phyloP scores from a whole-genome alignment of 345 rosid species.

The Eucalyptus sp. region DNA sequence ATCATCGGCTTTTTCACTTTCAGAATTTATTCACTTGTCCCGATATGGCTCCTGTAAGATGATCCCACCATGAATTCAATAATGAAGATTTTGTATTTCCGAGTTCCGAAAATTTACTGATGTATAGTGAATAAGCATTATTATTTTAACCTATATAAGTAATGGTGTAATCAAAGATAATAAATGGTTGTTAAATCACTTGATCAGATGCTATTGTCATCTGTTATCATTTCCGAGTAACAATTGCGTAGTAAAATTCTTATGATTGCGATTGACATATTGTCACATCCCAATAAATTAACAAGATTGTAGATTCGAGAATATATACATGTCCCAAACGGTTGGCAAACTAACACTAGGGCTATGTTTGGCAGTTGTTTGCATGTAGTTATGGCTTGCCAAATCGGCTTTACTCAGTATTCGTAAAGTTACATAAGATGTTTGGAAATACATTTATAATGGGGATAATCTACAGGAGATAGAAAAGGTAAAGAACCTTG shows the following conservation, averaged over 20 bases:
- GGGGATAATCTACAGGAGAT: not conserved
- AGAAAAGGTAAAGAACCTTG: not conserved
- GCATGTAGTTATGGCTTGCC: not conserved
- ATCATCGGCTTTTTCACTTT: not conserved
- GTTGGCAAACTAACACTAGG: not conserved
- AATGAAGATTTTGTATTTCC: not conserved
- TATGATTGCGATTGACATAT: not conserved
- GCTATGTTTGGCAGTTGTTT: not conserved
- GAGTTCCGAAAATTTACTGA: not conserved
- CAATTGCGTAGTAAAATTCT: not conserved
- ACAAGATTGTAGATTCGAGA: not conserved
- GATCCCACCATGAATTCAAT: not conserved
- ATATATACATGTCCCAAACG: not conserved
- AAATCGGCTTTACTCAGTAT: not conserved
- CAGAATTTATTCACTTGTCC: not conserved
- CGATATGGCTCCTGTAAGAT: not conserved
- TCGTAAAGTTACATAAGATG: not conserved
- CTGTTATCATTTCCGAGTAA: not conserved
- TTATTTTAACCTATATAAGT: not conserved
- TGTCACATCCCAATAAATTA: not conserved
- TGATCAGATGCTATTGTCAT: not conserved
- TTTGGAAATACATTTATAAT: not conserved
- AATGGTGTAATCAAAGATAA: not conserved
- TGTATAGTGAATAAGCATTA: not conserved
- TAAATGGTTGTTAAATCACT: not conserved